Evolutionary conservation across 169 alveolate species (phyloP).

Genomic region (Plasmodium gallinaceum): DNA sequence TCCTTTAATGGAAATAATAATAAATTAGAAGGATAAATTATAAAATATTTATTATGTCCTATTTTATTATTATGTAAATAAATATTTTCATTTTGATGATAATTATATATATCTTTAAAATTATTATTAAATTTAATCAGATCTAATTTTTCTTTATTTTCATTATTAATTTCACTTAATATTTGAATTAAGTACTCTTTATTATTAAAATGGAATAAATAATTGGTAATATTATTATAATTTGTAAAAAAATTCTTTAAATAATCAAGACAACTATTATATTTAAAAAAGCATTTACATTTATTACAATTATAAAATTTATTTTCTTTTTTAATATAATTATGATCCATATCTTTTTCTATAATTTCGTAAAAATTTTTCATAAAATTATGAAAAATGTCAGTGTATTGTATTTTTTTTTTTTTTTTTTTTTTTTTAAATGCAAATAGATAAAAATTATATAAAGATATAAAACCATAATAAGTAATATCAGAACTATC

Average conservation of each 20-base stretch:
- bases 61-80: constrained; percentile 50
- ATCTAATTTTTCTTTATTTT: neutral
- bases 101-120: constrained; percentile 39
- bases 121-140: neutral
- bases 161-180: neutral
- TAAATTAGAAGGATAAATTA: constrained; percentile 45
- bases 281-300: constrained; percentile 61
- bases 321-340: constrained; percentile 27
- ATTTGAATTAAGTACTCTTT: constrained; percentile 44
- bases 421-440: constrained; percentile 34
- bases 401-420: neutral
- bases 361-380: constrained; percentile 2
- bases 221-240: neutral
- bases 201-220: constrained; percentile 9
- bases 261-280: constrained; percentile 18
- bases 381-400: constrained; percentile 21
- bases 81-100: constrained; percentile 21
- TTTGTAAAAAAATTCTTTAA: constrained; percentile 17
- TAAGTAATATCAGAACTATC: neutral
- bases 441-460: constrained; percentile 23
- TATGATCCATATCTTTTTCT: constrained; percentile 38
- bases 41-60: neutral
- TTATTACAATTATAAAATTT: constrained; percentile 16
- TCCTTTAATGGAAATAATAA: constrained; percentile 45
- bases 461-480: constrained; percentile 48